phyloP scores from a whole-genome alignment of 2,329 filamentous ascomycete species.

The Xylaria sp. region DNA sequence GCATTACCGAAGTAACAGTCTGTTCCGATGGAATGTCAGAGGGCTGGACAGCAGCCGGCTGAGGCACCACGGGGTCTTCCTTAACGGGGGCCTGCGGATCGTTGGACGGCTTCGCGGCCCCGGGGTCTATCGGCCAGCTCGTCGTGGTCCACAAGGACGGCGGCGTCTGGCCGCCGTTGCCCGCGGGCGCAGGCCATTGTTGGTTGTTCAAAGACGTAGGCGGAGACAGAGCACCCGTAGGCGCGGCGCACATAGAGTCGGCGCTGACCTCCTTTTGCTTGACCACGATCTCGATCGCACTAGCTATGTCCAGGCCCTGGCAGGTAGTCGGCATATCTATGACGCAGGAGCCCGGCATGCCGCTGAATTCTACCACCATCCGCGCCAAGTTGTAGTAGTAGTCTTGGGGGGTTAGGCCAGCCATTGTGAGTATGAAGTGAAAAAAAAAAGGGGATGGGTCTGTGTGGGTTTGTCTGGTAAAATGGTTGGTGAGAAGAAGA shows the following conservation, averaged over 20 bases:
- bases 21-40: no score
- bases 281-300: conserved; percentile 44
- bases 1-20: no score
- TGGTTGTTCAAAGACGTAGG: background rate
- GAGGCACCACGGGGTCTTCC: conserved; percentile 11
- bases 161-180: background rate
- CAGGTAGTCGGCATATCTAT: conserved; percentile 43
- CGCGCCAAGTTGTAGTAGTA: conserved; percentile 34
- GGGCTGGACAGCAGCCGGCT: background rate
- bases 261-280: conserved; percentile 38
- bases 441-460: background rate
- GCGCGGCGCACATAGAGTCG: conserved; percentile 46
- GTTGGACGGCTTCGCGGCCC: background rate
- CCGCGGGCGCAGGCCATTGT: background rate
- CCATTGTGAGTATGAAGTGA: conserved; percentile 5
- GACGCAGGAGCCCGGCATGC: conserved; percentile 43
- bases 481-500: background rate
- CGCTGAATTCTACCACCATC: conserved; percentile 40
- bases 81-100: conserved; percentile 7
- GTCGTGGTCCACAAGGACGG: conserved; percentile 22
- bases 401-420: conserved; percentile 19
- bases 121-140: conserved; percentile 6
- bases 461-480: background rate
- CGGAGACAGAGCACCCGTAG: conserved; percentile 20
- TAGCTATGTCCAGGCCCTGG: conserved; percentile 33